These are phyloP conservation scores for Stagonosporopsis vannaccii DNA, from an alignment of 2,329 filamentous ascomycete species.

Conservation along the genomic window DNA sequence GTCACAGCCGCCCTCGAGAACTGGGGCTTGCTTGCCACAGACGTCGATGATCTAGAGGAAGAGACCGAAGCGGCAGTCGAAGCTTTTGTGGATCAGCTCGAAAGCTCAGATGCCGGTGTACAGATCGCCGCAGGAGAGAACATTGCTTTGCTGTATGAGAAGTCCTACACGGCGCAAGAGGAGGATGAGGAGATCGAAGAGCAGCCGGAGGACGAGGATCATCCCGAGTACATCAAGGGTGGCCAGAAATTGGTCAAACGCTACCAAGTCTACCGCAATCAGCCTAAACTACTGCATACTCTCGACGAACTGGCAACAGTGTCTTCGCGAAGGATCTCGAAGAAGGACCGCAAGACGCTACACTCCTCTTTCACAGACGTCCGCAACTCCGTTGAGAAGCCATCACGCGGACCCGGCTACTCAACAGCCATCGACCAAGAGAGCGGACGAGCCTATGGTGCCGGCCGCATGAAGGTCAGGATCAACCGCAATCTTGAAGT, in stretches of 20 bases:
- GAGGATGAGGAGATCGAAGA: constrained; percentile 61
- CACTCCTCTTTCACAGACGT: constrained; percentile 72
- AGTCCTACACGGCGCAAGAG: constrained; percentile 66
- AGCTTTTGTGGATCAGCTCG: constrained; percentile 84
- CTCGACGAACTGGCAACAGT: constrained; percentile 67
- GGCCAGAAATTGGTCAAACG: constrained; percentile 62
- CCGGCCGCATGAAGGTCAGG: constrained; percentile 64
- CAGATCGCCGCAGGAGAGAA: constrained; percentile 80
- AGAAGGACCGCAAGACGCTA: constrained; percentile 71
- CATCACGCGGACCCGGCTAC: constrained; percentile 70
- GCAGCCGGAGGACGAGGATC: constrained; percentile 58
- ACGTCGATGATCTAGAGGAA: constrained; percentile 75
- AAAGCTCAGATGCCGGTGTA: constrained; percentile 74
- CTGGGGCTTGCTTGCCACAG: constrained; percentile 82
- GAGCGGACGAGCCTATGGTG: constrained; percentile 65
- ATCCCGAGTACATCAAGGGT: constrained; percentile 41
- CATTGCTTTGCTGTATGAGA: constrained; percentile 84
- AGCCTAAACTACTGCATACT: constrained; percentile 65
- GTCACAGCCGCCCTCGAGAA: constrained; percentile 78
- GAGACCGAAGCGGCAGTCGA: constrained; percentile 77
- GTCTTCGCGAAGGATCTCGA: constrained; percentile 68
- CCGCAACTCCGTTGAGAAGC: constrained; percentile 70
- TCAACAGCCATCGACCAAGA: constrained; percentile 69
- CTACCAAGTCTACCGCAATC: constrained; percentile 72
- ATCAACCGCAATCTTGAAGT: constrained; percentile 67